Evolutionary conservation across 192 early-diverging fungal species (phyloP).

Genomic region (Coemansia sp.): DNA sequence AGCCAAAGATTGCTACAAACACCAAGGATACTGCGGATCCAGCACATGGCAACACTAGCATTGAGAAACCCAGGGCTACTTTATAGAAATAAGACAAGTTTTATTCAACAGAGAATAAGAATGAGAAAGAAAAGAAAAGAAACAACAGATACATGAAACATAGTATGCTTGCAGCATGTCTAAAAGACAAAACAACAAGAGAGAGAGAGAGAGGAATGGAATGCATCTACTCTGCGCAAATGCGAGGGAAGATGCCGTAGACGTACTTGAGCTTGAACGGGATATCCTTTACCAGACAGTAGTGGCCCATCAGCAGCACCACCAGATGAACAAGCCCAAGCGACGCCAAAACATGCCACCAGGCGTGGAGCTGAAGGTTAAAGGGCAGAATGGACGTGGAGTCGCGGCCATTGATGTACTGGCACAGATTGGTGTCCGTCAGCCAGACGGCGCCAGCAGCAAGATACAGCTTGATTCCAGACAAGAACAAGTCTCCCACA

Average conservation of each 20-base stretch:
- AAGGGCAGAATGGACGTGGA: slow-evolving; percentile 42
- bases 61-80: too few species aligned
- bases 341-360: slow-evolving; percentile 65
- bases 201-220: not conserved
- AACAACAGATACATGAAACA: too few species aligned
- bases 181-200: not conserved
- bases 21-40: too few species aligned
- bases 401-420: slow-evolving; percentile 50
- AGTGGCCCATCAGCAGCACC: slow-evolving; percentile 57
- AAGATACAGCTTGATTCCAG: slow-evolving; percentile 34
- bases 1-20: not conserved
- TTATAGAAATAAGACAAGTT: too few species aligned
- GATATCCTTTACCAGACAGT: slow-evolving; percentile 40
- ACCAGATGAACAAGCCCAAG: slow-evolving; percentile 61
- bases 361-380: slow-evolving; percentile 63
- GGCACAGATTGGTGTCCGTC: slow-evolving; percentile 50
- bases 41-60: too few species aligned
- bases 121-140: too few species aligned
- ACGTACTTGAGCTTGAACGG: slow-evolving; percentile 39
- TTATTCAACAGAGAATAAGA: too few species aligned
- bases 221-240: slow-evolving; percentile 21
- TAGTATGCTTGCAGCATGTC: too few species aligned
- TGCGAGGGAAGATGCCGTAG: slow-evolving; percentile 37
- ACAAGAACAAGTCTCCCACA: slow-evolving; percentile 34
- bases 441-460: slow-evolving; percentile 40